Percentiles rank a stretch among this genome's conserved stretches.
Evolutionary conservation across 805 yeast genomes (phyloP).

Genomic region (Pichia thaimueangensis): DNA sequence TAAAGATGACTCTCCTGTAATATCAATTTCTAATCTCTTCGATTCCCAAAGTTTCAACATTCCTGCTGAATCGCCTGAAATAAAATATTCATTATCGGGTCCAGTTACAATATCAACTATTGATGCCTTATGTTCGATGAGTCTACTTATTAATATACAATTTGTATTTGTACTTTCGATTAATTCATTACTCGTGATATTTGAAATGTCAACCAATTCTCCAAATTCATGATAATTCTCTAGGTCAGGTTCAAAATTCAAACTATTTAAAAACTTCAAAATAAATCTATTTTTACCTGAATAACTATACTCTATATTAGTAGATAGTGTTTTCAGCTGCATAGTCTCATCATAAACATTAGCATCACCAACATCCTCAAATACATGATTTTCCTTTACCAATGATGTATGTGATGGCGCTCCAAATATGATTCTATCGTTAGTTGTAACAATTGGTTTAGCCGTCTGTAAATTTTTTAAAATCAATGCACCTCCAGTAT

Average conservation of each 20-base stretch:
- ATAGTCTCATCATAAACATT: conserved; percentile 24
- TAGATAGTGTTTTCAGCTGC: conserved; percentile 20
- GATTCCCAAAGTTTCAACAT: conserved; percentile 74
- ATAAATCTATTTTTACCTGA: conserved; percentile 63
- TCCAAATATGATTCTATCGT: conserved; percentile 18
- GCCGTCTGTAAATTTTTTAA: conserved; percentile 4
- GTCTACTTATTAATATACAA: conserved; percentile 44
- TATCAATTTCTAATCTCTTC: conserved; percentile 54
- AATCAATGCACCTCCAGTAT: not conserved
- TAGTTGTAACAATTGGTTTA: conserved; percentile 6
- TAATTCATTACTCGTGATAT: not conserved
- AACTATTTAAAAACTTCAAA: conserved; percentile 44
- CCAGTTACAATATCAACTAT: conserved; percentile 54
- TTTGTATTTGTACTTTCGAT: not conserved
- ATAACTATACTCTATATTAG: conserved; percentile 46
- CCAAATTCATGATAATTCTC: conserved; percentile 70
- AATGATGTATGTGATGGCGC: conserved; percentile 5
- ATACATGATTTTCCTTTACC: conserved; percentile 6
- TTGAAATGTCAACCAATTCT: conserved; percentile 16
- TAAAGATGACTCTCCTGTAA: conserved; percentile 43
- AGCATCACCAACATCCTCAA: conserved; percentile 18
- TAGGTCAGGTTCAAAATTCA: conserved; percentile 50
- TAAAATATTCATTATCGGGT: conserved; percentile 57
- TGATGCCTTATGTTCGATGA: conserved; percentile 54
- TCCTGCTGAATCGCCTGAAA: conserved; percentile 78